phyloP scores from a whole-genome alignment of 495 filamentous ascomycete genomes.

The Xylaria cubensis region DNA sequence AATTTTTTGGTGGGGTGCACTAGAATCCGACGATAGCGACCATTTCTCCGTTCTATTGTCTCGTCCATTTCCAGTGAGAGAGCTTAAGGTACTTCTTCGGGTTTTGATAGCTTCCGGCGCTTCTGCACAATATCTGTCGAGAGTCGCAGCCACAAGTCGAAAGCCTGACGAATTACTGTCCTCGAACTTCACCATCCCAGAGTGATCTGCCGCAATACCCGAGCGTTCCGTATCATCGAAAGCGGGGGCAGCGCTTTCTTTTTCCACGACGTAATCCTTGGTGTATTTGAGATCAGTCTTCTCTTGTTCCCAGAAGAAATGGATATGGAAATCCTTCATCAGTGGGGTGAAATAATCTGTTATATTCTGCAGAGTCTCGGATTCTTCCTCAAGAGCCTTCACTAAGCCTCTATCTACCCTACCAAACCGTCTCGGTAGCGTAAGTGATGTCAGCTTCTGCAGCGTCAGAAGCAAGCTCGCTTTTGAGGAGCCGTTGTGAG shows the following conservation, averaged over 20 bases:
- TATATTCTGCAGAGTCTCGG: conserved; percentile 9
- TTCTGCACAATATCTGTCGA: neutral
- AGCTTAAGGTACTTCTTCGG: neutral
- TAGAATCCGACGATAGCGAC: neutral
- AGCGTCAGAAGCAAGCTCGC: conserved; percentile 6
- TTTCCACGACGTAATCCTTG: conserved; percentile 10
- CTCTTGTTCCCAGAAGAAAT: conserved; percentile 15
- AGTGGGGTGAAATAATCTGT: neutral
- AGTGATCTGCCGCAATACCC: conserved; percentile 8
- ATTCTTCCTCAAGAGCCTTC: neutral
- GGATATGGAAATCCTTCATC: conserved; percentile 14
- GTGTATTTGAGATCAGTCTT: conserved; percentile 4
- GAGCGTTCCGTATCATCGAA: conserved; percentile 12
- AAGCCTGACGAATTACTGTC: conserved; percentile 7
- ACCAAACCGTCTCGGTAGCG: neutral
- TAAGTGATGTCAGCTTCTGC: neutral
- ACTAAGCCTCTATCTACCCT: conserved; percentile 1
- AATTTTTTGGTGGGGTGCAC: neutral
- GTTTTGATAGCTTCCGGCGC: neutral
- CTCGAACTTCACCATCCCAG: conserved; percentile 7
- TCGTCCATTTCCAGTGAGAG: neutral
- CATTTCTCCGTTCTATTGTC: neutral
- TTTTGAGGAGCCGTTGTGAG: conserved; percentile 3
- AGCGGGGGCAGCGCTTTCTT: neutral
- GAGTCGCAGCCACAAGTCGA: conserved; percentile 1